Evolutionary conservation across 495 filamentous ascomycete species (phyloP), one percentile per base, ranked within the genome.

Genomic region (Massariosphaeria phaeospora): DNA sequence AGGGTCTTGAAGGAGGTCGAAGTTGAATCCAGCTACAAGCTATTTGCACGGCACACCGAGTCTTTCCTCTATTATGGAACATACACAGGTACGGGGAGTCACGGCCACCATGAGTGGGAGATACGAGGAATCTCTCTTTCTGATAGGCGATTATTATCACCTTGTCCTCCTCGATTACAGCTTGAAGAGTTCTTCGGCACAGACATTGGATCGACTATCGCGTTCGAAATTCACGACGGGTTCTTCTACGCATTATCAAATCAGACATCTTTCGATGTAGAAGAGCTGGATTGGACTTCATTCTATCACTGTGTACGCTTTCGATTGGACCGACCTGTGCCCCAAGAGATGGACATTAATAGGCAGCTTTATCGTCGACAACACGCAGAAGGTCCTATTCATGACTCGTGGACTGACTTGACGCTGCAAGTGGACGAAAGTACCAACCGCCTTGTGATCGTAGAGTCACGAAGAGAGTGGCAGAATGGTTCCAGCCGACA

Each of bases 381-480:
- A 48, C 83, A 89, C 54, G 69, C 67, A 9, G 87, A 90, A 62
- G 87, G 87, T 0, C 83, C 85, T 2, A 83, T 91, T 50, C 84
- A 89, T 59, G 84, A 91, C 62, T 76, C 83, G 15, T 91, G 85
- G 85, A 83, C 80, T 0, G 79, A 83, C 50, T 70, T 91, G 4
- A 78, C 76, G 1, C 69, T 90, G 1, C 76, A 82, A 20, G 73
- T 71, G 39, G 83, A 89, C 50, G 84, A 91, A 57, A 59, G 64
- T 9, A 82, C 79, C 1, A 77, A 79, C 0, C 64, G 75, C 40
- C 69, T 85, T 13, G 73, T 77, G 38, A 85, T 88, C 38, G 63
- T 86, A 7, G 87, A 91, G 67, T 77, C 80, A 38, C 77, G 87
- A 7, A 81, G 81, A 27, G 86, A 91, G 67, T 90, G 84, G 83